These are phyloP conservation scores for Physcomitrium patens DNA, from an alignment of 225 moss, liverwort and hornwort genomes.

Conservation along the genomic window DNA sequence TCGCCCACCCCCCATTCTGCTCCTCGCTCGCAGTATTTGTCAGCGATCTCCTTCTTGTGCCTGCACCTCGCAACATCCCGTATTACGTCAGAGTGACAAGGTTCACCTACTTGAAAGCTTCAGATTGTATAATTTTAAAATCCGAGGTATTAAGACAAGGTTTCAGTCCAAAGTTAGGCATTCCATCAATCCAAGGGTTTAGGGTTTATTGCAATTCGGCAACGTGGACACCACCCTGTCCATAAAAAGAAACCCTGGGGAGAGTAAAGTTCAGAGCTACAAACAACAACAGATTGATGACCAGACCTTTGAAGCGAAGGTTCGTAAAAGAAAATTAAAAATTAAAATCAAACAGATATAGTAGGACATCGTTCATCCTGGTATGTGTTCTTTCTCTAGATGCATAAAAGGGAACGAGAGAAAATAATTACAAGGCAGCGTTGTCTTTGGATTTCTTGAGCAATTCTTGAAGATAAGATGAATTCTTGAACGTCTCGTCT, in stretches of 20 bases:
- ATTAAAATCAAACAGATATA: neutral
- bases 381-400: neutral
- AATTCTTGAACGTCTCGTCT: conserved; percentile 82
- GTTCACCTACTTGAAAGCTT: too few species aligned
- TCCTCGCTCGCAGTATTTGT: conserved; percentile 96
- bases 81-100: neutral
- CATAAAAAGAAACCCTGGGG: neutral
- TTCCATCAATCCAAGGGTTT: neutral
- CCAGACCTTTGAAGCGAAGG: neutral
- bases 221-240: neutral
- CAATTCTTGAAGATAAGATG: conserved; percentile 75
- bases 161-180: too few species aligned
- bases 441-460: conserved; percentile 89
- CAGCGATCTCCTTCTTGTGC: conserved; percentile 94
- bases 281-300: neutral
- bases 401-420: neutral
- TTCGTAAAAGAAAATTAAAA: neutral
- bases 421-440: conserved; percentile 60
- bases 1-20: conserved; percentile 99
- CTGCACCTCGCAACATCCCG: conserved; percentile 36
- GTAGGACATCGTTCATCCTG: neutral
- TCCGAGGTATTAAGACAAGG: too few species aligned
- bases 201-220: neutral
- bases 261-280: neutral
- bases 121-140: too few species aligned